A percentile compares a stretch with the other conserved stretches of the same genome.
phyloP scores from a whole-genome alignment of 139 green algal genomes.

The Chlamydomonas urium region DNA sequence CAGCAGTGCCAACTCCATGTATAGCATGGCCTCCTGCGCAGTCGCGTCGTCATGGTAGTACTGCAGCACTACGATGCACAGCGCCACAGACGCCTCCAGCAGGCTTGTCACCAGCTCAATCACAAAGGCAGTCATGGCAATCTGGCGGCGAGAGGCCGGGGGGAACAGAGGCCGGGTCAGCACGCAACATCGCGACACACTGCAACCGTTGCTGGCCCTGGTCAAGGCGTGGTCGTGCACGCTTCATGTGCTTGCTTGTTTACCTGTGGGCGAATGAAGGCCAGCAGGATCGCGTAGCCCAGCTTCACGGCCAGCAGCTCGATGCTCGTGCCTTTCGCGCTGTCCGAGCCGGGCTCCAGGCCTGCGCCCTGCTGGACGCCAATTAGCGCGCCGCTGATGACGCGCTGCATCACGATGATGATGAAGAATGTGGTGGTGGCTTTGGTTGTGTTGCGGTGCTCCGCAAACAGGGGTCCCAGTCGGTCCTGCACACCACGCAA shows the following conservation, averaged over 20 bases:
- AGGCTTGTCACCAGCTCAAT: too few relatives aligned
- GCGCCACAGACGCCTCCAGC: too few relatives aligned
- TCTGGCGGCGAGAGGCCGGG: too few relatives aligned
- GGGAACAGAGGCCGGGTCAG: too few relatives aligned
- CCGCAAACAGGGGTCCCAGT: background rate
- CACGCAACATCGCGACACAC: too few relatives aligned
- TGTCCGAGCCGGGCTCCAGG: background rate
- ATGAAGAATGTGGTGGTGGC: background rate
- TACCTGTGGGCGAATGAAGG: background rate
- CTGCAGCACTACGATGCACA: too few relatives aligned
- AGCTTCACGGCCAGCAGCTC: background rate
- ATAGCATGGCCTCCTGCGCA: too few relatives aligned
- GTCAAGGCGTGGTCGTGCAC: too few relatives aligned
- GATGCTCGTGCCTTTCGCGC: background rate
- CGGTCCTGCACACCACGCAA: background rate
- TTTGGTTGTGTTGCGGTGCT: background rate
- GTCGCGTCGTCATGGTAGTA: too few relatives aligned
- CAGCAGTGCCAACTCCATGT: too few relatives aligned
- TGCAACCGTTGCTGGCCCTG: too few relatives aligned
- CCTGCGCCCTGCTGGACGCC: background rate
- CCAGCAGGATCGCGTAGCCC: background rate
- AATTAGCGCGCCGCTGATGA: background rate
- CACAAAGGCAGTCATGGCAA: too few relatives aligned
- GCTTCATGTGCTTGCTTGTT: background rate
- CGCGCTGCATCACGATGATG: background rate